Evolutionary conservation across 345 rosid genomes (phyloP), one percentile per base, ranked within the genome.

Genomic region (Acer negundo): DNA sequence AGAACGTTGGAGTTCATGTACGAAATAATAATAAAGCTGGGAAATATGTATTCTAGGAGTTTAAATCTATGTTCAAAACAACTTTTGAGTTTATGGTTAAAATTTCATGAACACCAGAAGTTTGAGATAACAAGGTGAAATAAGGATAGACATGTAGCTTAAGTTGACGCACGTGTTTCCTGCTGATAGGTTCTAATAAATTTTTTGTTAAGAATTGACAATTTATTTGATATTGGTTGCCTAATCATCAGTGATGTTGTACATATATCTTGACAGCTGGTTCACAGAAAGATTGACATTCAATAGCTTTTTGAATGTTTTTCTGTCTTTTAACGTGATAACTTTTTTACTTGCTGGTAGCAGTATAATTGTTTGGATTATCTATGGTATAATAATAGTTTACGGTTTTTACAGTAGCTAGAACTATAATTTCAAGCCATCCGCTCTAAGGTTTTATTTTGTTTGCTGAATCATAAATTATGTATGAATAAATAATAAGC

Each of bases 111-210:
- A 38, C 10, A 26, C 2, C n/a, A 7, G 67, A 63, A 28, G n/a
- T 64, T 51, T 64, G 42, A 64, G 44, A 28, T 64, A 62, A 26
- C 40, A 64, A 15, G 20, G n/a, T 64, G 67, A 64, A 64, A 28
- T 35, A 28, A 64, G 40, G 67, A 26, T 28, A 64, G 31, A 64
- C 10, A 3, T 64, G 67, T 64, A 64, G 67, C 67, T 7, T n/a
- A 13, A 64, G 67, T 28, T 15, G 67, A 17, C 8, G 67, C 38
- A 64, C 5, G 19, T 5, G 16, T 38, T 28, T 64, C 67, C 8
- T 17, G 40, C 20, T 28, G 19, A 15, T 64, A 11, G 10, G 44
- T 64, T 28, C 44, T 26, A 28, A 8, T 64, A 1, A 15, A 28
- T 12, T 3, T 63, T 63, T 16, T 19, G 9, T 28, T 15, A 16